Percentiles rank a stretch among this genome's conserved stretches.
Conservation (phyloP, 2,329 filamentous ascomycete species). For the Elsinoe necatrix region DNA sequence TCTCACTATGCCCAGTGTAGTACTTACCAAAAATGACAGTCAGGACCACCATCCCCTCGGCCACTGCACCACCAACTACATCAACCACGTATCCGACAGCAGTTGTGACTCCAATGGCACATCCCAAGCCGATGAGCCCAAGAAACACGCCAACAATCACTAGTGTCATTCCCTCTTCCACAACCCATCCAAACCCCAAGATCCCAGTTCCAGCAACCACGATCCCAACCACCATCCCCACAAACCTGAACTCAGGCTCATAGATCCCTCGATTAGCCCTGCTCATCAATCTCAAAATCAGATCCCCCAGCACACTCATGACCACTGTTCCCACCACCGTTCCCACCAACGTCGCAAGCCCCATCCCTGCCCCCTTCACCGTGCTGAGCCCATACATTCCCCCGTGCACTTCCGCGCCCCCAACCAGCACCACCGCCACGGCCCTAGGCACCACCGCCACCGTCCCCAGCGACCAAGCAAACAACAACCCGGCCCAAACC, state of each 20-base stretch:
- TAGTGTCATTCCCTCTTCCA: not conserved
- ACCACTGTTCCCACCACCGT: not conserved
- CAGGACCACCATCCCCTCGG: constrained; percentile 63
- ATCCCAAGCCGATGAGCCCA: constrained; percentile 1
- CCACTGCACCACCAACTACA: constrained; percentile 77
- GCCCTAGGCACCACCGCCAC: not conserved
- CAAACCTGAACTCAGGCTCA: constrained; percentile 14
- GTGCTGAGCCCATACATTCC: not conserved
- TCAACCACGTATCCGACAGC: constrained; percentile 63
- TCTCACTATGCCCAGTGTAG: not conserved
- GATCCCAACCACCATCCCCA: not conserved
- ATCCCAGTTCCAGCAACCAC: not conserved
- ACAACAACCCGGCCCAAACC: constrained; percentile 8
- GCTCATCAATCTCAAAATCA: not conserved
- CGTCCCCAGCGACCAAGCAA: not conserved
- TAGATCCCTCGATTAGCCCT: constrained; percentile 10
- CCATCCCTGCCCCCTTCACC: not conserved
- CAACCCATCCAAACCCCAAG: constrained; percentile 1
- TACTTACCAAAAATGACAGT: constrained; percentile 28
- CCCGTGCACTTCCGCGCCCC: not conserved
- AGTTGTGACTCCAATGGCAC: constrained; percentile 44
- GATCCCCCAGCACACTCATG: not conserved
- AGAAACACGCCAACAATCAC: not conserved
- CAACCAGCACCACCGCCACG: not conserved
- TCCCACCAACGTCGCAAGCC: not conserved